phyloP scores from a whole-genome alignment of 1,284 basidiomycete genomes.

The Pseudozyma tsukubaensis region DNA sequence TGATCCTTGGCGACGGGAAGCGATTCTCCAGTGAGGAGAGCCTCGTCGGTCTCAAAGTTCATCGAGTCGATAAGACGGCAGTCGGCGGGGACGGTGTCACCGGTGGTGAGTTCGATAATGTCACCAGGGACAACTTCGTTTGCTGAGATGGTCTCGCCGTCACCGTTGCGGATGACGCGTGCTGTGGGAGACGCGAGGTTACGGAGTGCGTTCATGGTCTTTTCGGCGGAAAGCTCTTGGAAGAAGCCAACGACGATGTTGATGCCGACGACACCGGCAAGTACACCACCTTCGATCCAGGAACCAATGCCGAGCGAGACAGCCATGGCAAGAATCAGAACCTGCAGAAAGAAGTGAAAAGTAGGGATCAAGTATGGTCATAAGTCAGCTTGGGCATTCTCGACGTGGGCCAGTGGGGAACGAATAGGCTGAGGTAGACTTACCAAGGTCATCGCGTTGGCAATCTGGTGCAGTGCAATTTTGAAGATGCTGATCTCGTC shows the following conservation, averaged over 20 bases:
- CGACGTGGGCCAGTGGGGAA: too few relatives aligned
- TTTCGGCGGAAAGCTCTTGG: conserved; percentile 74
- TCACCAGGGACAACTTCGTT: conserved; percentile 75
- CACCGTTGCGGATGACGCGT: conserved; percentile 73
- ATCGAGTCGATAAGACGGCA: conserved; percentile 65
- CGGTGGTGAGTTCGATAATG: conserved; percentile 66
- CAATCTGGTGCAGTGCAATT: conserved; percentile 64
- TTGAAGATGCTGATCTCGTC: conserved; percentile 58
- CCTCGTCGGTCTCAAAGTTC: conserved; percentile 73
- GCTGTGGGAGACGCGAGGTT: conserved; percentile 76
- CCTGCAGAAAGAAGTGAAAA: conserved; percentile 10
- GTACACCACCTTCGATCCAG: conserved; percentile 77
- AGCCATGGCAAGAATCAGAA: conserved; percentile 74
- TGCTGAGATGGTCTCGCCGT: conserved; percentile 73
- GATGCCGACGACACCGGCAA: conserved; percentile 75
- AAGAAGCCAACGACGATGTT: conserved; percentile 72
- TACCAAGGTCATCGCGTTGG: conserved; percentile 67
- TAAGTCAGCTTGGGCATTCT: neutral
- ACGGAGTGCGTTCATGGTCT: conserved; percentile 75
- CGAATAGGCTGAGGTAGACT: conserved; percentile 5
- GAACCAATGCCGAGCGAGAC: conserved; percentile 74
- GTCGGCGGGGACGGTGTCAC: conserved; percentile 66
- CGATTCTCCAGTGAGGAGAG: conserved; percentile 78
- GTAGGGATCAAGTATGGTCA: neutral
- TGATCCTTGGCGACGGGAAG: conserved; percentile 75